Conservation (phyloP, 192 early-diverging fungal genomes). For the Entomortierella beljakovae region DNA sequence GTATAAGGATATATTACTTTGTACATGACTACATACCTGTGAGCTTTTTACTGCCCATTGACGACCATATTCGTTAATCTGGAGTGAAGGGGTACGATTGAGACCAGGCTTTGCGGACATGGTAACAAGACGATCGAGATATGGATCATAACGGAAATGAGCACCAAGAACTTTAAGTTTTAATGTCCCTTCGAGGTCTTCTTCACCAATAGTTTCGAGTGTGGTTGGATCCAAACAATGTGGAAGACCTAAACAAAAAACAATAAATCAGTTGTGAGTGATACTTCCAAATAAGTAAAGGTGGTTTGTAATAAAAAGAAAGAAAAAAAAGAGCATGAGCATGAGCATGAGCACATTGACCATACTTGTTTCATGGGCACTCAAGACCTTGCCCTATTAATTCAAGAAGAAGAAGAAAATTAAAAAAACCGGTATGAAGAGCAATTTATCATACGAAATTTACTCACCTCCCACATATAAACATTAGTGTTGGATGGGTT, state of each 20-base stretch:
- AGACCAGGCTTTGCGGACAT: conserved; percentile 48
- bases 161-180: conserved; percentile 35
- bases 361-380: conserved; percentile 47
- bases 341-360: too few species aligned
- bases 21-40: conserved; percentile 14
- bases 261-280: neutral
- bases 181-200: conserved; percentile 24
- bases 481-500: conserved; percentile 53
- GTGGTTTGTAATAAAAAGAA: neutral
- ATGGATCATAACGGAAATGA: conserved; percentile 50
- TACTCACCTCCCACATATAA: conserved; percentile 48
- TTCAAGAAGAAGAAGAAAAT: neutral
- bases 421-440: neutral
- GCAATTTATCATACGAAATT: too few species aligned
- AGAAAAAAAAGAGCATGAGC: neutral
- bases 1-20: too few species aligned
- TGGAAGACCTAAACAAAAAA: conserved; percentile 17
- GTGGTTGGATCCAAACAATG: conserved; percentile 47
- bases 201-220: conserved; percentile 49
- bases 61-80: conserved; percentile 51
- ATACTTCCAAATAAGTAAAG: neutral
- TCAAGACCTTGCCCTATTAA: conserved; percentile 41
- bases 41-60: conserved; percentile 42
- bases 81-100: conserved; percentile 30
- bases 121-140: conserved; percentile 42